Conservation (phyloP, 441 rosid genomes). For the Geranium incanum region DNA sequence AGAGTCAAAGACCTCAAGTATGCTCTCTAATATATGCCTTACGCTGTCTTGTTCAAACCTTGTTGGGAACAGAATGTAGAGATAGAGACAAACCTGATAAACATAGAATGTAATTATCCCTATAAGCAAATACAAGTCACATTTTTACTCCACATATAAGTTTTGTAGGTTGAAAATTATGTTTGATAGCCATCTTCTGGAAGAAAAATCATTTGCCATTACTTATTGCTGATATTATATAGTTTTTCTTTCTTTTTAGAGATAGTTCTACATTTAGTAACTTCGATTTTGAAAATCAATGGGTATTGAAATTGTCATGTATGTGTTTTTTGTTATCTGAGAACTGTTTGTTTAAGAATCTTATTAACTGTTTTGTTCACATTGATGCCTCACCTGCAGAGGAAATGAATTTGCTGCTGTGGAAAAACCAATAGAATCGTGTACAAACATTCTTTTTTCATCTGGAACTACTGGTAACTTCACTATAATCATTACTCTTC, state of each 20-base stretch:
- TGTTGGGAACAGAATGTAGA: background rate
- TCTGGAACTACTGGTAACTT: conserved; percentile 91
- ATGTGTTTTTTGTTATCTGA: background rate
- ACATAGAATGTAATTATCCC: background rate
- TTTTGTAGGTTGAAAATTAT: background rate
- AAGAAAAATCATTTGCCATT: background rate
- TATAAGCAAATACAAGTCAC: background rate
- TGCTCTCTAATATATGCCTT: conserved; percentile 1
- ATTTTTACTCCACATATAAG: background rate
- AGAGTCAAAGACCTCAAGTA: conserved; percentile 52
- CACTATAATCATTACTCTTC: background rate
- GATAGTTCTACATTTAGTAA: background rate
- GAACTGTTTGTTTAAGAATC: conserved; percentile 3
- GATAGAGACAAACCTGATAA: background rate
- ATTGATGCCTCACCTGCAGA: conserved; percentile 37
- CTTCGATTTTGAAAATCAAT: background rate
- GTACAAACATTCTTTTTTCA: conserved; percentile 81
- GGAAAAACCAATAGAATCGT: conserved; percentile 65
- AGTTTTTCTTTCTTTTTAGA: background rate
- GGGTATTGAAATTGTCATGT: background rate
- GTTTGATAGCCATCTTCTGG: background rate
- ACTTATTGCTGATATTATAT: background rate
- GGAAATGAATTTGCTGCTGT: conserved; percentile 59
- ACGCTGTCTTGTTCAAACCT: conserved; percentile 13
- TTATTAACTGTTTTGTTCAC: conserved; percentile 9